Evolutionary conservation across 345 rosid species (phyloP).

Genomic region (Eutrema japonicum): DNA sequence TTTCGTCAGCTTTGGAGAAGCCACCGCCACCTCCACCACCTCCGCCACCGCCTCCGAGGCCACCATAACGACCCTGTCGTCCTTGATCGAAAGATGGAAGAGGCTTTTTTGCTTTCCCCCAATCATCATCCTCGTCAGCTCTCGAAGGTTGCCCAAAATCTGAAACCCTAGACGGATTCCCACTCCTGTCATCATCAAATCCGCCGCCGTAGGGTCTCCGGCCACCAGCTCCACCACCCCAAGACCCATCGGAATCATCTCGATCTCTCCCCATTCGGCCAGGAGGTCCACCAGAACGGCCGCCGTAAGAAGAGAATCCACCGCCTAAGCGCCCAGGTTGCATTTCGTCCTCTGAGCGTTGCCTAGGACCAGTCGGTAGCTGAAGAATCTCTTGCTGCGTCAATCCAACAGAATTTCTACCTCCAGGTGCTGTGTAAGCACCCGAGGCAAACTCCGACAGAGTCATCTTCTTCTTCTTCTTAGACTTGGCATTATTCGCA

Average conservation of each 20-base stretch:
- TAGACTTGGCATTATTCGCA: slow-evolving; percentile 65
- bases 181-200: slow-evolving; percentile 79
- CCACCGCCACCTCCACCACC: slow-evolving; percentile 48
- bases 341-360: slow-evolving; percentile 86
- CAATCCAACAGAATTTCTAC: slow-evolving; percentile 51
- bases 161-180: slow-evolving; percentile 73
- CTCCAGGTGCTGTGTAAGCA: slow-evolving; percentile 33
- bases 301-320: slow-evolving; percentile 78
- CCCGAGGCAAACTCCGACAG: slow-evolving; percentile 38
- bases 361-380: slow-evolving; percentile 89
- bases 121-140: slow-evolving; percentile 89
- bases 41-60: slow-evolving; percentile 35
- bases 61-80: slow-evolving; percentile 41
- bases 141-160: slow-evolving; percentile 80
- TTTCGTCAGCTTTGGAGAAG: slow-evolving; percentile 82
- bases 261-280: slow-evolving; percentile 53
- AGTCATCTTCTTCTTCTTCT: slow-evolving; percentile 83
- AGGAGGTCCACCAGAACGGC: slow-evolving; percentile 45
- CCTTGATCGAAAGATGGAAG: slow-evolving; percentile 60
- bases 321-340: slow-evolving; percentile 77
- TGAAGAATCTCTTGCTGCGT: slow-evolving; percentile 82
- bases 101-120: slow-evolving; percentile 70
- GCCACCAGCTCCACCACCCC: slow-evolving; percentile 59
- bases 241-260: slow-evolving; percentile 55
- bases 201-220: slow-evolving; percentile 78